Evolutionary conservation across 768 basidiomycete species (phyloP), one percentile per base, ranked within the genome.

Genomic region (Pleurotus ostreatus): DNA sequence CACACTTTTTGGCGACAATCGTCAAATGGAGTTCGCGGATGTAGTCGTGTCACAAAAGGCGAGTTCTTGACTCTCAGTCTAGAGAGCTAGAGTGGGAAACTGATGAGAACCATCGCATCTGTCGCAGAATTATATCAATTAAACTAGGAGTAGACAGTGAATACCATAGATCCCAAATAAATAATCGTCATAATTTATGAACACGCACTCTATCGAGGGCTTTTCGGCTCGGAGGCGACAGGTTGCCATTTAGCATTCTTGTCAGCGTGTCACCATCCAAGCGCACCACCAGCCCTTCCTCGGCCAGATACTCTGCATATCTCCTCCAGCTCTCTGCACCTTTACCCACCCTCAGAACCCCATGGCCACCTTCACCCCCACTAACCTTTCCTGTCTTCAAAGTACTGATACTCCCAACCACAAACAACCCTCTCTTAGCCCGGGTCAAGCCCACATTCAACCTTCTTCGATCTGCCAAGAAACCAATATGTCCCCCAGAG

Each of bases 401-500:
- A 13, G 91, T 92, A 57, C 71, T 72, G 57, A 89, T 73, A 57
- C 79, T 92, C 37, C 92, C 92, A 3, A 93, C 75, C 8, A 94
- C 79, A 63, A 93, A 89, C 59, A 94, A 67, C n/a, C 87, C 92
- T 57, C 92, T 76, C 71, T 88, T 89, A 26, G 93, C 94, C 20
- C 94, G 76, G 49, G 94, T 97, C 55, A 97, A 74, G 2, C 93
- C 94, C 23, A 97, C 94, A 68, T 97, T 97, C 55, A 96, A 75
- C 62, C 94, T 70, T 59, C 94, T 75, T 63, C 85, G 77, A 71
- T 97, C 94, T 18, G 88, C 91, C 20, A 97, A 76, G 71, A 97
- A 97, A 0, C 94, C 94, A 63, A 97, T 92, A 56, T 83, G 76
- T 8, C 92, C 92, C 1, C 70, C 71, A 2, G 75, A 63, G 64